phyloP scores from a whole-genome alignment of 176 grass and related monocot genomes.

The Leersia perrieri region DNA sequence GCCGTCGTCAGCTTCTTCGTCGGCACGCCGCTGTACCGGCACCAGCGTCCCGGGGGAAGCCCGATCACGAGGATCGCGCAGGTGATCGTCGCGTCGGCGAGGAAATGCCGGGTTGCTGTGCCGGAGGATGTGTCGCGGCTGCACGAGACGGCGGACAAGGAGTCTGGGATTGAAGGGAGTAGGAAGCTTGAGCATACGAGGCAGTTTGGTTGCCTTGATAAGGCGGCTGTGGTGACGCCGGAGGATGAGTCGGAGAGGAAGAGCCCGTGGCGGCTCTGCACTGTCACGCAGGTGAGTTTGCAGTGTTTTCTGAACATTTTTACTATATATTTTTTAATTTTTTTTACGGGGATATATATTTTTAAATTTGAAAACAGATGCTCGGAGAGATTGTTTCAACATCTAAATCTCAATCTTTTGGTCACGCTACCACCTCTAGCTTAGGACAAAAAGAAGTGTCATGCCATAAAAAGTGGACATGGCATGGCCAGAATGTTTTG shows the following conservation, averaged over 20 bases:
- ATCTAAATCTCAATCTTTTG: no score
- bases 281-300: conserved; percentile 84
- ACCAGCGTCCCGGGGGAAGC: conserved; percentile 75
- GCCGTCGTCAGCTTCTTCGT: conserved; percentile 72
- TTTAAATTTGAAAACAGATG: no score
- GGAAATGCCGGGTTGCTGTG: conserved; percentile 48
- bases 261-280: conserved; percentile 65
- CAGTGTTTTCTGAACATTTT: no score
- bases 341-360: no score
- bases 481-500: no score
- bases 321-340: no score
- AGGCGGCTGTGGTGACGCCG: conserved; percentile 53
- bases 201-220: conserved; percentile 68
- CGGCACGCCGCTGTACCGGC: conserved; percentile 76
- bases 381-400: no score
- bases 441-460: no score
- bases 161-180: conserved; percentile 72
- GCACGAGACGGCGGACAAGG: conserved; percentile 58
- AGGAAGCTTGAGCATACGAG: conserved; percentile 77
- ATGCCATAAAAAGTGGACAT: no score
- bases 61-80: conserved; percentile 70
- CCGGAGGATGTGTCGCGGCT: conserved; percentile 38
- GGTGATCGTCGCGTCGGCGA: conserved; percentile 54
- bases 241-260: conserved; percentile 2
- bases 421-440: no score